These are phyloP conservation scores for Pisolithus albus DNA, from an alignment of 768 basidiomycete genomes.

Conservation along the genomic window DNA sequence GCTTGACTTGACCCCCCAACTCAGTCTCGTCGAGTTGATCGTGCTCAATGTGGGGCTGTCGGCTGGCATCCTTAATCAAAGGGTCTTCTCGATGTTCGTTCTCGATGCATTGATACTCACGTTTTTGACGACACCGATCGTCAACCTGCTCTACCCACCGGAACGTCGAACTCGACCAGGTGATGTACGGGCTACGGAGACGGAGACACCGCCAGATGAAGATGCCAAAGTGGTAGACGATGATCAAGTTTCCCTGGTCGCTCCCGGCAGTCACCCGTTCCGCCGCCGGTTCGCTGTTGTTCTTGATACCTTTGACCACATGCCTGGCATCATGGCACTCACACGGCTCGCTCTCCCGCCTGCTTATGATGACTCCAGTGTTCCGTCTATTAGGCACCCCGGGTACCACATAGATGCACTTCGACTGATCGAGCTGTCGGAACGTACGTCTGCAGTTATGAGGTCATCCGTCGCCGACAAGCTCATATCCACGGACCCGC, in stretches of 20 bases:
- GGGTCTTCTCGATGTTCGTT: constrained; percentile 95
- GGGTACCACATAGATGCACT: constrained; percentile 56
- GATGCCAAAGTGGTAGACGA: not conserved
- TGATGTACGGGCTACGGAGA: not conserved
- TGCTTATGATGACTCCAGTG: constrained; percentile 3
- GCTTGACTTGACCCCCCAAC: constrained; percentile 1
- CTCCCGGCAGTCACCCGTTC: constrained; percentile 10
- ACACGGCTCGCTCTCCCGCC: constrained; percentile 66
- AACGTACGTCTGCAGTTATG: constrained; percentile 82
- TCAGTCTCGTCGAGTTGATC: constrained; percentile 84
- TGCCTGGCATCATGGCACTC: constrained; percentile 86
- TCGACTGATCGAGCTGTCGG: constrained; percentile 84
- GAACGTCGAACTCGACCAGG: constrained; percentile 45
- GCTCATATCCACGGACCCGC: constrained; percentile 62
- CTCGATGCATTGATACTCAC: constrained; percentile 78
- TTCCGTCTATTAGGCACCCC: not conserved
- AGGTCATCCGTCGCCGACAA: constrained; percentile 70
- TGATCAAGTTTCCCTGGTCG: not conserved
- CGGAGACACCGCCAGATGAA: not conserved
- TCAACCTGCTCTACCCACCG: constrained; percentile 62
- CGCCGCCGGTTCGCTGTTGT: constrained; percentile 65
- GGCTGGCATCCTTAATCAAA: constrained; percentile 67
- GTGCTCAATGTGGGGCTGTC: constrained; percentile 90
- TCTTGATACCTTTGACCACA: constrained; percentile 84
- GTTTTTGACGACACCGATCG: constrained; percentile 80